Percentiles rank a stretch among this genome's conserved stretches.
These are phyloP conservation scores for Musa acuminata DNA, from an alignment of 176 grass and related monocot species.

Conservation along the genomic window DNA sequence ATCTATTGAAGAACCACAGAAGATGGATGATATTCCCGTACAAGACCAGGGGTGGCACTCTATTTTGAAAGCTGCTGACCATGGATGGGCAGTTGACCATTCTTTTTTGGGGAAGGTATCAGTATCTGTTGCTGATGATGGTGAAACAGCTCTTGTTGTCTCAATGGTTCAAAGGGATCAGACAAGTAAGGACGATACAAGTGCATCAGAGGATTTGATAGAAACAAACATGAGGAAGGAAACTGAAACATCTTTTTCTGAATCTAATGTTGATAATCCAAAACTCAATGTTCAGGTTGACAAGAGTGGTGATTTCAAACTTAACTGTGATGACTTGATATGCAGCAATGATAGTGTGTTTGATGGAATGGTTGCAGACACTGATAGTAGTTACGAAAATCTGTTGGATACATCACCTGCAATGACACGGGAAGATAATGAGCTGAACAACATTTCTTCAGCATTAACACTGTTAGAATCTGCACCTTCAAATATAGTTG, in stretches of 20 bases:
- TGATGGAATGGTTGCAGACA: background rate
- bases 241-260: slow-evolving; percentile 24
- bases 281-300: slow-evolving; percentile 18
- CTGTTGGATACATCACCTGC: slow-evolving; percentile 22
- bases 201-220: slow-evolving; percentile 23
- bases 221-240: slow-evolving; percentile 22
- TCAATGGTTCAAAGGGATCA: slow-evolving; percentile 57
- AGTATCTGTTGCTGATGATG: slow-evolving; percentile 91
- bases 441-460: slow-evolving; percentile 27
- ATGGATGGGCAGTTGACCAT: slow-evolving; percentile 29
- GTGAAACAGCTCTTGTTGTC: slow-evolving; percentile 96
- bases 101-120: slow-evolving; percentile 79
- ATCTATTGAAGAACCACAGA: slow-evolving; percentile 34
- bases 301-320: slow-evolving; percentile 12
- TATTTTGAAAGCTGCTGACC: slow-evolving; percentile 31
- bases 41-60: slow-evolving; percentile 32
- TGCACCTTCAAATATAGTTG: slow-evolving; percentile 21
- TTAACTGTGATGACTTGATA: background rate
- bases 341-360: background rate
- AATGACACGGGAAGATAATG: slow-evolving; percentile 8
- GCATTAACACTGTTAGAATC: slow-evolving; percentile 13
- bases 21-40: slow-evolving; percentile 32
- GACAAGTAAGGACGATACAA: slow-evolving; percentile 14
- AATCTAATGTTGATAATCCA: slow-evolving; percentile 20
- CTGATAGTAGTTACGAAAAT: slow-evolving; percentile 19